Evolutionary conservation across 768 basidiomycete genomes (phyloP).

Genomic region (Naganishia kalamii): DNA sequence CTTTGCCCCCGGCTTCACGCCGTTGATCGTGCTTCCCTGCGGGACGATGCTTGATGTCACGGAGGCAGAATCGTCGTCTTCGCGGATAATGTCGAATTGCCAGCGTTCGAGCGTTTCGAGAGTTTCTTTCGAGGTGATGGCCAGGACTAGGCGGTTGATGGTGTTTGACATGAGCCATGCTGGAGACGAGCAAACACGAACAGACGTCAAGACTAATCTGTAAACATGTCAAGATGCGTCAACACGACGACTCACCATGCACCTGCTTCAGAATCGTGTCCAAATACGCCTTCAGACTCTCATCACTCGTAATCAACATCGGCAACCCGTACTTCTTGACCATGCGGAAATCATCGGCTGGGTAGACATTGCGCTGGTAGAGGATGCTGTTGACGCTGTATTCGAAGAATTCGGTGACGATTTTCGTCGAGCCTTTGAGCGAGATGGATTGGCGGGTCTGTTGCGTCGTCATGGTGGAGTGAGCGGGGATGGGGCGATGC

Average conservation of each 20-base stretch:
- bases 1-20: slow-evolving; percentile 27
- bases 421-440: slow-evolving; percentile 80
- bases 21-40: background rate
- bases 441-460: slow-evolving; percentile 58
- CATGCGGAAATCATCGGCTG: slow-evolving; percentile 91
- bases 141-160: slow-evolving; percentile 88
- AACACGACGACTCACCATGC: slow-evolving; percentile 59
- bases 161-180: slow-evolving; percentile 91
- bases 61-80: slow-evolving; percentile 27
- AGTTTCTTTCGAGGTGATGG: slow-evolving; percentile 91
- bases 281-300: slow-evolving; percentile 88
- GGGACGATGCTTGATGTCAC: slow-evolving; percentile 34
- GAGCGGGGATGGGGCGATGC: background rate
- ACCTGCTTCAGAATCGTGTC: slow-evolving; percentile 88
- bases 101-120: slow-evolving; percentile 87
- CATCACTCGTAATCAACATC: slow-evolving; percentile 87
- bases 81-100: slow-evolving; percentile 86
- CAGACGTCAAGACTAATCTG: too few species aligned
- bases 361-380: slow-evolving; percentile 94
- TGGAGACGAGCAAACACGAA: slow-evolving; percentile 49
- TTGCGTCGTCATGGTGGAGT: slow-evolving; percentile 40
- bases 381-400: slow-evolving; percentile 97
- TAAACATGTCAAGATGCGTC: too few species aligned
- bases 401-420: slow-evolving; percentile 99
- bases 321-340: slow-evolving; percentile 99